Base-by-base conservation (phyloP, 2,329 filamentous ascomycete genomes). In the Aureobasidium sp. region DNA sequence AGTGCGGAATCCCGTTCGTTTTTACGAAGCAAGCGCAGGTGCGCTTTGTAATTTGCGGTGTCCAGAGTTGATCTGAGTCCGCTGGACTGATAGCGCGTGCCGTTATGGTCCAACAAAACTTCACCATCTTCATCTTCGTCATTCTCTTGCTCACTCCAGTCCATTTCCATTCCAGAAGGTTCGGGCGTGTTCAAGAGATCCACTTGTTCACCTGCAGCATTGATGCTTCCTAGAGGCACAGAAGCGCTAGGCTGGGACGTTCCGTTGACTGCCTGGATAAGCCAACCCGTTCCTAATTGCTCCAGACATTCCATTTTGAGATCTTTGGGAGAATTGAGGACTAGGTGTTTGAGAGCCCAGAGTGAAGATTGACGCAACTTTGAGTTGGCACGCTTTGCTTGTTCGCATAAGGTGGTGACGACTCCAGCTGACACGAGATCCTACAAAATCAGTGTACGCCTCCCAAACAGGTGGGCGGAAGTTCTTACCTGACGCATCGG, bases 301-400 rank as follows among this genome's bases (percentile, higher is more conserved):
- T 90, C 83, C 11, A 97, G 72, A 56, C 88, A 88, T 42, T 80
- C 78, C 62, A 85, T 85, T 69, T 93, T 95, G 59, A 87, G 74
- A 11, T 85, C 79, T 39, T 85, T 82, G 16, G 79, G 78, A 5
- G 86, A 81, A 19, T 82, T 83, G 58, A 86, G 79, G 2, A 95
- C 85, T 45, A 96, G 78, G 69, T 97, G 89, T 66, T 97, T 97
- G 55, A 98, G 73, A 5, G 90, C 89, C 91, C 93, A 98, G 1
- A 98, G 71, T 19, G 90, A 90, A 62, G 93, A 90, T 22, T 94
- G 76, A 21, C 89, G 82, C 50, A 97, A 74, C 41, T 84, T 81
- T n/a, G 86, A 79, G 63, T 91, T 87, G 41, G 79, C 77, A 0
- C 88, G 93, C 66, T 87, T 87, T 1, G 90, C 89, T 65, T 95